Evolutionary conservation across 495 filamentous ascomycete species (phyloP).

Genomic region (Entonaema liquescens): DNA sequence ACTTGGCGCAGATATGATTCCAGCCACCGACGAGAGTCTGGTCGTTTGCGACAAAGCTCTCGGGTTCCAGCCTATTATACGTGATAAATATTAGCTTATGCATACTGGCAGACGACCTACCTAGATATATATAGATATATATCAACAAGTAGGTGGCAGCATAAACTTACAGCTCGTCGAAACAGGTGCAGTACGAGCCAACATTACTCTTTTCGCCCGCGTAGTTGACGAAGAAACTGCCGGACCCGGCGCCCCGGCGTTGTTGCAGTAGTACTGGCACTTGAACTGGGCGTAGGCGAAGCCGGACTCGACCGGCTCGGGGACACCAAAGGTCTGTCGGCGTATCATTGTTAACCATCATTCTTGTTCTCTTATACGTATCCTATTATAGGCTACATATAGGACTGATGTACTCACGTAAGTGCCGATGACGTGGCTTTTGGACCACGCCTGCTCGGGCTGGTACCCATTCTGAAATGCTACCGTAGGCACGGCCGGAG

Average conservation of each 20-base stretch:
- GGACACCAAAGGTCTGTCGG: conserved; percentile 40
- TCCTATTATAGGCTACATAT: not conserved
- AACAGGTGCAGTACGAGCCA: conserved; percentile 41
- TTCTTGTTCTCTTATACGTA: not conserved
- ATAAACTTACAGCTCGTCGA: conserved; percentile 43
- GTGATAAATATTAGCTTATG: conserved; percentile 11
- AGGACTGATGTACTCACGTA: conserved; percentile 27
- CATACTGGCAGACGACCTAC: not conserved
- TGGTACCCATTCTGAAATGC: conserved; percentile 36
- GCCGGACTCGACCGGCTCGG: conserved; percentile 47
- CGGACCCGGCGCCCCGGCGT: conserved; percentile 14
- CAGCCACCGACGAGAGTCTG: conserved; percentile 41
- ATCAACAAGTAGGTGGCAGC: no score
- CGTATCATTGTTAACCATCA: not conserved
- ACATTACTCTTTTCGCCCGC: conserved; percentile 1
- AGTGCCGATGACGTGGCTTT: conserved; percentile 35
- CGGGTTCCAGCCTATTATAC: conserved; percentile 35
- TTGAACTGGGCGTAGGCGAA: conserved; percentile 80
- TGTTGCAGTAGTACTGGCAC: conserved; percentile 68
- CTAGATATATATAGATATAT: not conserved
- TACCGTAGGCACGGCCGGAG: conserved; percentile 30
- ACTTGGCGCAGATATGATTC: conserved; percentile 37
- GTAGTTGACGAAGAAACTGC: conserved; percentile 44
- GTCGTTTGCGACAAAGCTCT: conserved; percentile 33
- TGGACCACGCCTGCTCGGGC: conserved; percentile 36